Percentiles rank a stretch among this genome's conserved stretches.
phyloP scores from a whole-genome alignment of 805 yeast species.

The Peterozyma xylosa region DNA sequence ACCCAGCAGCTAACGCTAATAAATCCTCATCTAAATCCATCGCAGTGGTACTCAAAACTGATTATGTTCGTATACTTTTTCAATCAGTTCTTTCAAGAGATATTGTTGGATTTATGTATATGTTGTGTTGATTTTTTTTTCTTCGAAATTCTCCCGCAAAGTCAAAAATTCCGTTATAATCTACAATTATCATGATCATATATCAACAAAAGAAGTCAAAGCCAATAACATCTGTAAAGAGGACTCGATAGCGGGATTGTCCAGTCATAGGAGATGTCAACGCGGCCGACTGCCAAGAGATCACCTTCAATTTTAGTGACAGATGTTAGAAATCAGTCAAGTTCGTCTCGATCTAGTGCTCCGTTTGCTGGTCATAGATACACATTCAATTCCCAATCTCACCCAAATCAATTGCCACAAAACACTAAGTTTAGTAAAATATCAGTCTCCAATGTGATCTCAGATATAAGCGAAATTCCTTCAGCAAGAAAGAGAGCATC shows the following conservation, averaged over 20 bases:
- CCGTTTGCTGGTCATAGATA: slow-evolving; percentile 71
- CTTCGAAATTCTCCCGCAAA: not conserved
- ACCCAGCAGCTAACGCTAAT: slow-evolving; percentile 80
- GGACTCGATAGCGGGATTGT: no score
- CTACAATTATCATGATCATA: no score
- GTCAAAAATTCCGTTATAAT: no score
- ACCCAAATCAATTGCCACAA: slow-evolving; percentile 11
- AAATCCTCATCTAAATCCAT: slow-evolving; percentile 95
- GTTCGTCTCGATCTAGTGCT: slow-evolving; percentile 45
- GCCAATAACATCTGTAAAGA: no score
- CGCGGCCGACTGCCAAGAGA: slow-evolving; percentile 65
- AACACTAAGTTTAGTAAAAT: slow-evolving; percentile 57
- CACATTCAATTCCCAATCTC: slow-evolving; percentile 8
- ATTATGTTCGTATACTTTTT: no score
- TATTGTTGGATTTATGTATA: not conserved
- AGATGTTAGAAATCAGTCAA: slow-evolving; percentile 57
- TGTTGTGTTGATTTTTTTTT: slow-evolving; percentile 1
- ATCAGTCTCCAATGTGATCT: slow-evolving; percentile 71
- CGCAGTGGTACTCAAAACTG: not conserved
- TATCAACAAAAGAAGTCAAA: no score
- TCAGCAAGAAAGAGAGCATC: slow-evolving; percentile 45
- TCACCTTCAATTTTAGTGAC: slow-evolving; percentile 94
- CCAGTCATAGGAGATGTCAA: no score
- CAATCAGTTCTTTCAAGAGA: not conserved
- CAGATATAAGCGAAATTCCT: slow-evolving; percentile 81